Evolutionary conservation across 352 stramenopile species (phyloP), one percentile per base, ranked within the genome.

Genomic region (Globisporangium middletonii): DNA sequence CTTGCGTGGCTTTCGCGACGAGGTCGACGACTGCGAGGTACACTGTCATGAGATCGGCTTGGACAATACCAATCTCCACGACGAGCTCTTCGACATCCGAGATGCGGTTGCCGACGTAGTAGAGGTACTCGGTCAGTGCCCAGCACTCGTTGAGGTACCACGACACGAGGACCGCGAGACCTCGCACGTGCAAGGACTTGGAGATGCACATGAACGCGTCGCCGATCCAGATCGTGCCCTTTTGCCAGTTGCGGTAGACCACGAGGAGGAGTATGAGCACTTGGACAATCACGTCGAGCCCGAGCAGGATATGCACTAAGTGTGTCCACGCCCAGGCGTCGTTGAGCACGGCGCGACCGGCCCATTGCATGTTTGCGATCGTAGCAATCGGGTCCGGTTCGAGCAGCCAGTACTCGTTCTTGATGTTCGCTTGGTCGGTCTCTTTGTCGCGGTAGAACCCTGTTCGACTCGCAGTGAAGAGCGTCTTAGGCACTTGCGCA

Each of bases 121-220:
- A 66, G 11, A 33, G 54, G 52, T 73, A 73, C 37, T 77, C 71
- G 1, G 56, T 64, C 45, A 79, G 63, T 12, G 62, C 63, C 62
- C 63, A 79, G 45, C 62, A 75, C 23, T 62, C 67, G 53, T 81
- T 74, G 19, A 81, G 28, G 5, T 72, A 60, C 47, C 58, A 74
- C 28, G 62, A 68, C 1, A 72, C 12, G 1, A 79, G 13, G 26
- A 79, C 61, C 7, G 69, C 46, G 2, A 73, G 33, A 0, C 67
- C 70, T n/a, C 72, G 72, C 35, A 70, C 59, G 7, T 77, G 41
- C 3, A 82, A 56, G 37, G 62, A 60, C 12, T 53, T 63, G 0
- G 72, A 82, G 43, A 82, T 69, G 5, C 61, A 63, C 8, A 72
- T 66, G 43, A 79, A 77, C 6, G 60, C 65, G 42, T 82, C 72